These are phyloP conservation scores for Rosa hybrid DNA, from an alignment of 331 rosid species.

Conservation along the genomic window DNA sequence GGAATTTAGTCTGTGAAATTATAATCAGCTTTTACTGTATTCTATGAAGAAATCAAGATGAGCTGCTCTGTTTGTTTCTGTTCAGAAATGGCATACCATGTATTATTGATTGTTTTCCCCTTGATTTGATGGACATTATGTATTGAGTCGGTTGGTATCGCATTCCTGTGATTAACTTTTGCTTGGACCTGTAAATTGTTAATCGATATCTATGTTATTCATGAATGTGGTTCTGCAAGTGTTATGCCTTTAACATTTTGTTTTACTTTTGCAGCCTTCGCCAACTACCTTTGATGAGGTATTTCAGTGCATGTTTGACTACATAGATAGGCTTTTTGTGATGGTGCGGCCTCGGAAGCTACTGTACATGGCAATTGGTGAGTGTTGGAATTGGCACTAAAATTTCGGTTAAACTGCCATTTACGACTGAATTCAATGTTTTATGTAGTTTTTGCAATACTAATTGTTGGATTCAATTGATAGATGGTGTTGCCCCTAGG, in stretches of 20 bases:
- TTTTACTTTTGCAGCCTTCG: conserved; percentile 66
- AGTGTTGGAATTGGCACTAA: conserved; percentile 28
- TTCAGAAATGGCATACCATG: neutral
- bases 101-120: neutral
- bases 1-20: neutral
- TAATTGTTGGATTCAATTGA: conserved; percentile 21
- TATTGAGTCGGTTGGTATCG: too few relatives aligned
- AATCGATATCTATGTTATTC: neutral
- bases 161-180: too few relatives aligned
- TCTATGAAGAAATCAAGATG: neutral
- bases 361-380: conserved; percentile 97
- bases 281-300: conserved; percentile 83
- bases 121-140: neutral
- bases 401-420: neutral
- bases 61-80: neutral
- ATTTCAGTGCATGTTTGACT: conserved; percentile 91
- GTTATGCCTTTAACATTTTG: neutral
- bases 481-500: conserved; percentile 99
- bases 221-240: neutral
- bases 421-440: neutral
- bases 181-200: neutral
- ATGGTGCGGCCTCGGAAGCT: conserved; percentile 98
- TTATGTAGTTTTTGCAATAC: conserved; percentile 10
- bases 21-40: neutral
- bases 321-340: conserved; percentile 82